Evolutionary conservation across 192 early-diverging fungal genomes (phyloP).

Genomic region (Coemansia guatemalensis): DNA sequence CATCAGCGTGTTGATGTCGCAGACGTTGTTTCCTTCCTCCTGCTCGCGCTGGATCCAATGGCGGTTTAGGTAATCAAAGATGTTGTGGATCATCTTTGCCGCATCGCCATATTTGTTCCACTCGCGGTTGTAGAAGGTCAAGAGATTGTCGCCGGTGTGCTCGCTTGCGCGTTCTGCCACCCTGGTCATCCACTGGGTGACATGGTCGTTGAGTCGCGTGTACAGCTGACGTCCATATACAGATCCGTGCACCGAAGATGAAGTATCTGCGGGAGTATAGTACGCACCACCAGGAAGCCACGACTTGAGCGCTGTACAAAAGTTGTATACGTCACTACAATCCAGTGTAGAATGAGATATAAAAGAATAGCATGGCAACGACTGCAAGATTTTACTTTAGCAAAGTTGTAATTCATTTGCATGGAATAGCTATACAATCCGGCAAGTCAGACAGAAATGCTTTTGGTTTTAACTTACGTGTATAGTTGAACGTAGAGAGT

Average conservation of each 20-base stretch:
- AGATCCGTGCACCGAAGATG: conserved; percentile 36
- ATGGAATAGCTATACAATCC: too few species aligned
- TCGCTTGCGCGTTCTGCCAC: conserved; percentile 60
- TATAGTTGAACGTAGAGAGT: conserved; percentile 69
- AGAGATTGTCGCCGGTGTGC: conserved; percentile 74
- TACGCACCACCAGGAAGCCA: conserved; percentile 22
- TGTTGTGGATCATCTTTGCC: conserved; percentile 79
- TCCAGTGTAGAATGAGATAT: background rate
- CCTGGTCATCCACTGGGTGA: conserved; percentile 52
- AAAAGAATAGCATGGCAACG: background rate
- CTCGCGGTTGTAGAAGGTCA: conserved; percentile 84
- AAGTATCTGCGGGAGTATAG: conserved; percentile 48
- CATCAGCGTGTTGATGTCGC: conserved; percentile 92
- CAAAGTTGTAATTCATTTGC: too few species aligned
- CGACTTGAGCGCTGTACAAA: conserved; percentile 41
- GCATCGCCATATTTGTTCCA: conserved; percentile 92
- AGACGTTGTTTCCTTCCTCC: conserved; percentile 84
- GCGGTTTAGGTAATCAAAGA: conserved; percentile 93
- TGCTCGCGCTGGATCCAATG: conserved; percentile 97
- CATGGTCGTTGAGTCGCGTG: conserved; percentile 57
- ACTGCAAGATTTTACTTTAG: too few species aligned
- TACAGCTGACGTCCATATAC: conserved; percentile 66
- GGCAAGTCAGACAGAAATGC: too few species aligned
- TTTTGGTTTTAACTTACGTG: conserved; percentile 60
- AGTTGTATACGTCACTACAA: conserved; percentile 54